Base-by-base conservation (phyloP, 2,329 filamentous ascomycete genomes). In the Aschersonia sp. region DNA sequence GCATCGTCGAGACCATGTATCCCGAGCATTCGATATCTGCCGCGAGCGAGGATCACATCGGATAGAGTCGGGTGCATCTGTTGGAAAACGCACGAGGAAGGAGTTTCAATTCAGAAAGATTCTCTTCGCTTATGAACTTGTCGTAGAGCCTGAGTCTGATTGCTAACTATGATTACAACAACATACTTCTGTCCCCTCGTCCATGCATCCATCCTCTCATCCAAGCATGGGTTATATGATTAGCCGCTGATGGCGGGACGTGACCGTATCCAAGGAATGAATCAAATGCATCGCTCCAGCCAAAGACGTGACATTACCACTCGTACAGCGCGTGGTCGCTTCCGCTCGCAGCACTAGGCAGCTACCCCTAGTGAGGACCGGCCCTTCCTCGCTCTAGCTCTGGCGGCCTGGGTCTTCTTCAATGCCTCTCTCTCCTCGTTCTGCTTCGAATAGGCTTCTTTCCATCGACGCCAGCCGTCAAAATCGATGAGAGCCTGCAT, bases 401-500 rank as follows among this genome's bases (percentile, higher is more conserved):
- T 67, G 12, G 55, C 50, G 14, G 30, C 61, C 29, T 63, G 60
- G 6, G 59, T 55, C 54, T 70, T 71, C 54, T 68, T 70, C 14
- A 55, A 58, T 4, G 66, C 62, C 31, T 70, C 70, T 22, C 65
- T 60, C 47, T 68, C 64, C 30, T 70, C 67, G 5, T 62, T 62
- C 51, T 70, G 68, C 49, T 72, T 68, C 7, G 70, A 71, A 59
- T 86, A 90, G 22, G 47, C 49, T 58, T 92, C 86, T 63, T 95
- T 95, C 92, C 92, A 98, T 64, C 87, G 87, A 48, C 89, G 79
- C 92, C 92, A 98, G 52, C 92, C 92, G 62, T 97, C 90, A 62
- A 92, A 97, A 68, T 98, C 92, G 59, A 98, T 97, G 30, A 98
- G 75, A 8, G 92, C 92, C 69, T 97, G 92, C 92, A 98, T 98